Percentiles rank a stretch among this genome's conserved stretches.
Evolutionary conservation across 139 green algal genomes (phyloP).

Genomic region (Coccomyxa sp.): DNA sequence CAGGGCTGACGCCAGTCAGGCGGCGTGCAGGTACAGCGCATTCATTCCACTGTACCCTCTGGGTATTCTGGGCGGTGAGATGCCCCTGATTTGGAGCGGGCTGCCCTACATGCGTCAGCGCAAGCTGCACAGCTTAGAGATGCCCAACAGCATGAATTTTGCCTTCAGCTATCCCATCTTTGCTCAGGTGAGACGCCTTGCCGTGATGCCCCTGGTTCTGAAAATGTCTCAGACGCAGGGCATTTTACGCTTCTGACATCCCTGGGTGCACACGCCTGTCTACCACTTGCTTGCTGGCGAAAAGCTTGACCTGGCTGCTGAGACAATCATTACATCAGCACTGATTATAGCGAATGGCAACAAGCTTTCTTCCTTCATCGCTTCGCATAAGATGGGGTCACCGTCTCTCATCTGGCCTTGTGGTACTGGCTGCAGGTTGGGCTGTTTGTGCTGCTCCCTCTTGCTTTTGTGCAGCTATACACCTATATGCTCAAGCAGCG

Average conservation of each 20-base stretch:
- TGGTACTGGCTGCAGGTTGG: not conserved
- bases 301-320: not conserved
- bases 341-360: not conserved
- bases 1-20: too few species aligned
- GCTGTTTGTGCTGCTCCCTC: not conserved
- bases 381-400: not conserved
- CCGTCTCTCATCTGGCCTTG: not conserved
- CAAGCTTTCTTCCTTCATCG: not conserved
- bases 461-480: not conserved
- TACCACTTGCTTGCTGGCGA: not conserved
- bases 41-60: constrained; percentile 60
- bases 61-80: constrained; percentile 31
- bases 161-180: constrained; percentile 43
- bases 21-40: constrained; percentile 60
- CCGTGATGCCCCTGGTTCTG: too few species aligned
- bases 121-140: constrained; percentile 19
- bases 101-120: constrained; percentile 16
- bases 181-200: not conserved
- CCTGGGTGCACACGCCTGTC: not conserved
- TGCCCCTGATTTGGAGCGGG: constrained; percentile 18
- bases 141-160: constrained; percentile 42
- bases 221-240: too few species aligned
- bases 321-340: not conserved
- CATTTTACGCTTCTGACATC: too few species aligned
- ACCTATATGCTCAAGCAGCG: not conserved